phyloP scores from a whole-genome alignment of 768 basidiomycete genomes.

The Suillus bovinus region DNA sequence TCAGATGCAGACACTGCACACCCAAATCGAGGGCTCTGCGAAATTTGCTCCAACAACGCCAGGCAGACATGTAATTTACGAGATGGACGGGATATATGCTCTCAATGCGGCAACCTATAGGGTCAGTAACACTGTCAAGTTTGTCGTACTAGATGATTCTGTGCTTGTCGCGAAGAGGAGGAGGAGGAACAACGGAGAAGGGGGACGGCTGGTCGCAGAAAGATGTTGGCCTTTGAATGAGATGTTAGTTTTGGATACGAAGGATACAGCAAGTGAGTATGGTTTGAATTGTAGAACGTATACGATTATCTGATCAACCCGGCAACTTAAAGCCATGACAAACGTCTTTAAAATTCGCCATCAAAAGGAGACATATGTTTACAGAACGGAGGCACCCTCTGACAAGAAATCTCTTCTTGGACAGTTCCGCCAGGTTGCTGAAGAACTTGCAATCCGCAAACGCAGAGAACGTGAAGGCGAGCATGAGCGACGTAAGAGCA shows the following conservation, averaged over 20 bases:
- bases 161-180: slow-evolving; percentile 84
- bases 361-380: slow-evolving; percentile 93
- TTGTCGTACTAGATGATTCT: slow-evolving; percentile 90
- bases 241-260: slow-evolving; percentile 93
- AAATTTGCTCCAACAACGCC: slow-evolving; percentile 93
- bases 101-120: slow-evolving; percentile 97
- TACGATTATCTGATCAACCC: slow-evolving; percentile 10
- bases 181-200: slow-evolving; percentile 56
- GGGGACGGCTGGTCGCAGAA: slow-evolving; percentile 86
- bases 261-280: slow-evolving; percentile 85
- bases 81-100: slow-evolving; percentile 79
- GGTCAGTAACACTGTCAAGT: slow-evolving; percentile 79
- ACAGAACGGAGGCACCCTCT: slow-evolving; percentile 74
- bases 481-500: slow-evolving; percentile 82
- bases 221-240: slow-evolving; percentile 92
- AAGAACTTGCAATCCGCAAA: slow-evolving; percentile 84
- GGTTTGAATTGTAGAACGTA: neutral
- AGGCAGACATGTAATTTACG: slow-evolving; percentile 87
- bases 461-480: slow-evolving; percentile 94
- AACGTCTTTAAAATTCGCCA: slow-evolving; percentile 96
- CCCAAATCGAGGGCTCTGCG: slow-evolving; percentile 90
- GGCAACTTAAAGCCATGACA: slow-evolving; percentile 58
- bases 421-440: slow-evolving; percentile 89
- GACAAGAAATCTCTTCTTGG: slow-evolving; percentile 87
- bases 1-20: slow-evolving; percentile 89